These are phyloP conservation scores for Leavenworthia alabamica DNA, from an alignment of 345 rosid species.

Conservation along the genomic window DNA sequence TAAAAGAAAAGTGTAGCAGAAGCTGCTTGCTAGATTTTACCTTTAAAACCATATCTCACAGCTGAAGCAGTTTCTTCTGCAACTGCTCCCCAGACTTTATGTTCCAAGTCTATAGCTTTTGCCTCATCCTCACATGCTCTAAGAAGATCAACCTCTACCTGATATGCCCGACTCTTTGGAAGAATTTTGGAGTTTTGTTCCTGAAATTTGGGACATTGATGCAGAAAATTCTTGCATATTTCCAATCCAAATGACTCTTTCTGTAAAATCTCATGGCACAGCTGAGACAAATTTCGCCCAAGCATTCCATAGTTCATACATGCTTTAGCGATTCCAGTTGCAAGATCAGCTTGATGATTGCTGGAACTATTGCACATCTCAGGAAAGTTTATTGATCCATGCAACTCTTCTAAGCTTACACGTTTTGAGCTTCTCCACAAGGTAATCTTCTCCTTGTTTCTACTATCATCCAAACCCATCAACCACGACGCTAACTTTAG, in stretches of 20 bases:
- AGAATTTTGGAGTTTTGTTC: slow-evolving; percentile 77
- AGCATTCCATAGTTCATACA: slow-evolving; percentile 86
- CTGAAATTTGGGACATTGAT: slow-evolving; percentile 58
- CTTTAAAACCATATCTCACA: slow-evolving; percentile 87
- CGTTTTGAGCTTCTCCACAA: slow-evolving; percentile 74
- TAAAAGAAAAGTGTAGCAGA: neutral
- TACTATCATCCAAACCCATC: slow-evolving; percentile 67
- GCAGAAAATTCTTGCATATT: slow-evolving; percentile 67
- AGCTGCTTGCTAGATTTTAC: slow-evolving; percentile 25
- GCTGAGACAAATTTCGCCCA: slow-evolving; percentile 72
- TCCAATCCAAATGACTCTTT: slow-evolving; percentile 51
- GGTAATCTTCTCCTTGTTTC: slow-evolving; percentile 37
- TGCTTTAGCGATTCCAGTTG: slow-evolving; percentile 87
- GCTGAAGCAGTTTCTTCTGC: slow-evolving; percentile 96
- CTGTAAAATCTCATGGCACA: slow-evolving; percentile 82
- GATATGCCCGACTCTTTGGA: slow-evolving; percentile 87
- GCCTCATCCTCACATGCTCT: slow-evolving; percentile 63
- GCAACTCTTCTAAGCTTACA: slow-evolving; percentile 95
- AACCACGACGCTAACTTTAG: slow-evolving; percentile 72
- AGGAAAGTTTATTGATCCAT: slow-evolving; percentile 76
- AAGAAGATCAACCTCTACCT: slow-evolving; percentile 88
- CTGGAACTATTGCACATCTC: slow-evolving; percentile 80
- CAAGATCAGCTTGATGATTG: slow-evolving; percentile 90
- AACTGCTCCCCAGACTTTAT: slow-evolving; percentile 80
- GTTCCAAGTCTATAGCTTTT: slow-evolving; percentile 54